Conservation (phyloP, 345 rosid genomes). For the Eucalyptus grandis region DNA sequence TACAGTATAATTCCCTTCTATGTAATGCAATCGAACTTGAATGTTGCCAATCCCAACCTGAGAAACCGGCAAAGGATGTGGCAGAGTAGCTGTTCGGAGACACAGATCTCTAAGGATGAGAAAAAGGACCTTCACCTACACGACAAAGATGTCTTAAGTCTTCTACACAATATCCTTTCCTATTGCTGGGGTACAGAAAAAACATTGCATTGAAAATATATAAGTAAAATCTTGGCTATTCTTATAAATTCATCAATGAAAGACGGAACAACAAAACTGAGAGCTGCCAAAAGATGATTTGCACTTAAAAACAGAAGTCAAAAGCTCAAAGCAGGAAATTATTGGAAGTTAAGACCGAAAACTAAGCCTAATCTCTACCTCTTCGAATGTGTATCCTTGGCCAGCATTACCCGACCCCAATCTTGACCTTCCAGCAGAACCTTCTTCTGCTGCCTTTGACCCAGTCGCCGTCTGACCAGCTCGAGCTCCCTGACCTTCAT, state of each 20-base stretch:
- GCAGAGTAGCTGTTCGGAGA: conserved; percentile 61
- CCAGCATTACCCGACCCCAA: conserved; percentile 96
- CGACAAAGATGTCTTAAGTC: neutral
- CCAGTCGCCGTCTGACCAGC: conserved; percentile 57
- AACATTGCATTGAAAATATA: neutral
- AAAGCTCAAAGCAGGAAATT: neutral
- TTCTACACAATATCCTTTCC: neutral
- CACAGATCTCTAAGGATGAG: conserved; percentile 98
- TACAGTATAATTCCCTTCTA: conserved; percentile 93
- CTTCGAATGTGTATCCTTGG: conserved; percentile 98
- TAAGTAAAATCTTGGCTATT: neutral
- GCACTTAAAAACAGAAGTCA: neutral
- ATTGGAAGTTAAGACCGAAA: neutral
- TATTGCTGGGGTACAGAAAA: neutral
- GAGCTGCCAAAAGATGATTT: neutral
- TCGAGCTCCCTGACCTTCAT: conserved; percentile 64
- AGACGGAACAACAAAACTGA: neutral
- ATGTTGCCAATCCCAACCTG: conserved; percentile 86
- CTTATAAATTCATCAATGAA: neutral
- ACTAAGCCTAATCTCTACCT: conserved; percentile 30
- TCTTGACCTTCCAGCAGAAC: conserved; percentile 60
- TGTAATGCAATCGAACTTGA: conserved; percentile 96
- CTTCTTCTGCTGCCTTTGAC: conserved; percentile 77
- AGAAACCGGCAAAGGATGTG: conserved; percentile 84
- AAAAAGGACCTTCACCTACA: conserved; percentile 95